A percentile compares a stretch with the other conserved stretches of the same genome.
Evolutionary conservation across 129 eudicot species (phyloP).

Genomic region (Solidago caesia): DNA sequence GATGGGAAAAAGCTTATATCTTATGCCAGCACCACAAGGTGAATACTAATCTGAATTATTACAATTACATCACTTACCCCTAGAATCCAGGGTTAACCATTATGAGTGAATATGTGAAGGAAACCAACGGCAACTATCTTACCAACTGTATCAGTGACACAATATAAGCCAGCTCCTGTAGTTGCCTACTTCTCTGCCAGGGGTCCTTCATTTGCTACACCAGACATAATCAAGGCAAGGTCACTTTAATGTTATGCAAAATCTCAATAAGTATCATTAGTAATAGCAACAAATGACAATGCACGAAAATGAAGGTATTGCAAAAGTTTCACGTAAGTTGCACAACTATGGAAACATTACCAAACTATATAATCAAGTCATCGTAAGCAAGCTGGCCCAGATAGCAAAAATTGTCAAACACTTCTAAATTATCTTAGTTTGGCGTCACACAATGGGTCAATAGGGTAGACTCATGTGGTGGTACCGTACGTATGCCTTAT

Average conservation of each 20-base stretch:
- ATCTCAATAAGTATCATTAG: not conserved
- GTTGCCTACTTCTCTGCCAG: conserved; percentile 66
- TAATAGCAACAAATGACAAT: too few relatives aligned
- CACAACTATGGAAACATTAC: not conserved
- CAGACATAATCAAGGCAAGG: conserved; percentile 61
- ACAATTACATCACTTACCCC: not conserved
- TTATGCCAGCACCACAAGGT: conserved; percentile 63
- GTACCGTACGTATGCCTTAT: too few relatives aligned
- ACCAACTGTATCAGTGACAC: conserved; percentile 37
- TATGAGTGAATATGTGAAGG: conserved; percentile 33
- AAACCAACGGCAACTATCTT: conserved; percentile 66
- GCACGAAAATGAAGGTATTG: not conserved
- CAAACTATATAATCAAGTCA: too few relatives aligned
- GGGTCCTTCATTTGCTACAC: conserved; percentile 60
- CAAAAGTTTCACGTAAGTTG: not conserved
- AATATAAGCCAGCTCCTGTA: conserved; percentile 69
- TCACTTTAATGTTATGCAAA: conserved; percentile 11
- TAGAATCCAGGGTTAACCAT: not conserved
- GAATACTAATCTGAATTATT: not conserved
- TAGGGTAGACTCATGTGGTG: too few relatives aligned
- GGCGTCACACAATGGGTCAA: too few relatives aligned
- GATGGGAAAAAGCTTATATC: conserved; percentile 51
- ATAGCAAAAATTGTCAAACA: too few relatives aligned
- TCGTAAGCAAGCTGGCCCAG: too few relatives aligned
- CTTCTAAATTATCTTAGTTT: too few relatives aligned